Conservation (phyloP, 495 filamentous ascomycete genomes). For the Podospora comata region DNA sequence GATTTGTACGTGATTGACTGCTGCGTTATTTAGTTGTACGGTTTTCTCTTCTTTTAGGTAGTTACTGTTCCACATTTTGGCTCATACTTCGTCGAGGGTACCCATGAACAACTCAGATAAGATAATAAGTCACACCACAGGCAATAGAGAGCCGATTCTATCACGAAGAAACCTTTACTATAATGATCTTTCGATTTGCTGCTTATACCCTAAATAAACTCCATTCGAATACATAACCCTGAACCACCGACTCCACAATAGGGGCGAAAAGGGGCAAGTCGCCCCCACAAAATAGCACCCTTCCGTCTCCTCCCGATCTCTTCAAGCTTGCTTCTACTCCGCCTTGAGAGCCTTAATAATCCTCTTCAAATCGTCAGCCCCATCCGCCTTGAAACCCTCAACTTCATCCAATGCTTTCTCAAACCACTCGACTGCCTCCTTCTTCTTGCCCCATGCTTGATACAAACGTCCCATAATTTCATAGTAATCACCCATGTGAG, state of each 20-base stretch:
- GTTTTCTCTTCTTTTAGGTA: too few species aligned
- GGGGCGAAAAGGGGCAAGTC: background rate
- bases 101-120: too few species aligned
- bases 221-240: too few species aligned
- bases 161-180: too few species aligned
- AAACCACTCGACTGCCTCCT: slow-evolving; percentile 27
- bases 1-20: too few species aligned
- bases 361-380: background rate
- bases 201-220: too few species aligned
- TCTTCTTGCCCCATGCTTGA: slow-evolving; percentile 22
- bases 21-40: too few species aligned
- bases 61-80: too few species aligned
- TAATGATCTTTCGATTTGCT: too few species aligned
- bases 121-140: too few species aligned
- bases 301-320: background rate
- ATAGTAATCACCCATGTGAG: slow-evolving; percentile 35
- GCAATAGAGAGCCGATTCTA: too few species aligned
- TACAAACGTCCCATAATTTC: slow-evolving; percentile 33
- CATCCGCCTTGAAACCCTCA: slow-evolving; percentile 16
- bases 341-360: background rate
- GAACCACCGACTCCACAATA: background rate
- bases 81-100: too few species aligned
- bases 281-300: background rate
- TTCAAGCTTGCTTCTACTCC: background rate
- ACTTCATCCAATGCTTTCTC: slow-evolving; percentile 27